Evolutionary conservation across 495 filamentous ascomycete genomes (phyloP).

Genomic region (Pseudevernia furfuracea): DNA sequence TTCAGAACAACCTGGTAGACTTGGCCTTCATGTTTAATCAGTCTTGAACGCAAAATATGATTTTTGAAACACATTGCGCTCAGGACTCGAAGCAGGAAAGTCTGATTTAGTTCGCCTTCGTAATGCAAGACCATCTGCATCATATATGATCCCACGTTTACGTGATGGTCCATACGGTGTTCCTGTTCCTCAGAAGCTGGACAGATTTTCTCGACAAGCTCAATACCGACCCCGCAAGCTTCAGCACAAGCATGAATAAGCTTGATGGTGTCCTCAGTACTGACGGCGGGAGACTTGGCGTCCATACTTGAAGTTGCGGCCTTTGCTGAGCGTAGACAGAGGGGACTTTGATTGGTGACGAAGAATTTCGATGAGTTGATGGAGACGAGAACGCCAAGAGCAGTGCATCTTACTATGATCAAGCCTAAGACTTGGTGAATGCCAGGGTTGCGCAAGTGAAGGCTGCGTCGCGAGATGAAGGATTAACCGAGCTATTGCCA

Average conservation of each 20-base stretch:
- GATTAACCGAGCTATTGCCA: neutral
- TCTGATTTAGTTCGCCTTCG: neutral
- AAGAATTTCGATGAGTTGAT: neutral
- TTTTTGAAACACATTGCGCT: conserved; percentile 3
- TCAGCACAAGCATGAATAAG: conserved; percentile 14
- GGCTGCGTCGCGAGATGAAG: neutral
- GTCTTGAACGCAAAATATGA: conserved; percentile 7
- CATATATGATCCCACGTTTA: conserved; percentile 1
- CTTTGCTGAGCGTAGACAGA: neutral
- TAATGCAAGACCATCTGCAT: neutral
- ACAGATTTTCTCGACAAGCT: neutral
- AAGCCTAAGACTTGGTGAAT: neutral
- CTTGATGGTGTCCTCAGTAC: neutral
- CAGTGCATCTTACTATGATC: neutral
- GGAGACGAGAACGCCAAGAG: neutral
- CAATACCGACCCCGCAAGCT: neutral
- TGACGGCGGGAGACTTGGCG: neutral
- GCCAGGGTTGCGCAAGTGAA: neutral
- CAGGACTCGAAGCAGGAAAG: neutral
- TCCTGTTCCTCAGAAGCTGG: conserved; percentile 4
- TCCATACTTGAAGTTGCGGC: neutral
- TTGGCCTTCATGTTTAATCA: neutral
- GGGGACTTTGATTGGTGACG: neutral
- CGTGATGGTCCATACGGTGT: conserved; percentile 4
- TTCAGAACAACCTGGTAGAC: conserved; percentile 8